Conservation (phyloP, 2,329 filamentous ascomycete species). For the Ramularia collo-cygni region DNA sequence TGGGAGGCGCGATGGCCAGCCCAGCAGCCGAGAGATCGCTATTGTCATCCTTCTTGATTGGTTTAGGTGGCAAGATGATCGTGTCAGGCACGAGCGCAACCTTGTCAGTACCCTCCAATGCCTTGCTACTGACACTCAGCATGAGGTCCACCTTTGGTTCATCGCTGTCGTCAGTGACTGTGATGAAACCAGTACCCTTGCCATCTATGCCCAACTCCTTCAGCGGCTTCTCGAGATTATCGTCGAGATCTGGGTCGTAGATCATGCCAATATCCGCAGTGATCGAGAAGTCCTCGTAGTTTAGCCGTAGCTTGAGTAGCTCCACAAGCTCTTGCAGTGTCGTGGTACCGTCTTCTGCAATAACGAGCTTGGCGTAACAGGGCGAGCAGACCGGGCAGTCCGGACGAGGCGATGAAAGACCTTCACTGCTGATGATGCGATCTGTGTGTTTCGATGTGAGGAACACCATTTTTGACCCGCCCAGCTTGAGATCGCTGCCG, state of each 20-base stretch:
- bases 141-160: slow-evolving; percentile 76
- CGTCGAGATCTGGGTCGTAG: slow-evolving; percentile 83
- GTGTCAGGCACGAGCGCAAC: slow-evolving; percentile 14
- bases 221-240: slow-evolving; percentile 76
- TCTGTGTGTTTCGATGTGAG: slow-evolving; percentile 59
- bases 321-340: slow-evolving; percentile 77
- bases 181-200: slow-evolving; percentile 64
- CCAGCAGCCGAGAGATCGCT: slow-evolving; percentile 14
- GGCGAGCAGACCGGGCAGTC: slow-evolving; percentile 69
- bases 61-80: slow-evolving; percentile 18
- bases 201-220: slow-evolving; percentile 64
- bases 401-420: slow-evolving; percentile 60
- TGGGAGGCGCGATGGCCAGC: slow-evolving; percentile 3
- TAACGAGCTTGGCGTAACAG: slow-evolving; percentile 21
- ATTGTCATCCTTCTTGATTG: slow-evolving; percentile 15
- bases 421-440: slow-evolving; percentile 52
- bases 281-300: slow-evolving; percentile 72
- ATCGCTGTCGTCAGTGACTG: slow-evolving; percentile 75
- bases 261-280: slow-evolving; percentile 64
- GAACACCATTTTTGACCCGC: slow-evolving; percentile 66
- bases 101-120: slow-evolving; percentile 7
- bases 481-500: slow-evolving; percentile 15
- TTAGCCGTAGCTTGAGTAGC: slow-evolving; percentile 62
- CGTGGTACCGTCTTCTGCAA: slow-evolving; percentile 48
- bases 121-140: slow-evolving; percentile 36